Percentiles rank a stretch among this genome's conserved stretches.
Conservation (phyloP, 1,284 basidiomycete species). For the Heliocybe sulcata region DNA sequence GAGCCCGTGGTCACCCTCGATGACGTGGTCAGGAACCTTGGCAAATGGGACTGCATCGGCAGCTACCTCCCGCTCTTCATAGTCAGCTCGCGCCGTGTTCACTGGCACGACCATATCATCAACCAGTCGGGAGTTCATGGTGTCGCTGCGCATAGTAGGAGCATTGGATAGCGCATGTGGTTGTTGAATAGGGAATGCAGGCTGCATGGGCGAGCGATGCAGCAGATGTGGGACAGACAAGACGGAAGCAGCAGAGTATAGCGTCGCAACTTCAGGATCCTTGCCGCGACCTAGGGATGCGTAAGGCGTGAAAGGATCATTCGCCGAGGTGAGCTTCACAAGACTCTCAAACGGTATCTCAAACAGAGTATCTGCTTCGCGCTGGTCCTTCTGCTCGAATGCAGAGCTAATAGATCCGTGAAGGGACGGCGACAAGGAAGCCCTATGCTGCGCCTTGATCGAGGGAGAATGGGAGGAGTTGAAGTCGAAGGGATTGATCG, state of each 20-base stretch:
- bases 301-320: conserved; percentile 60
- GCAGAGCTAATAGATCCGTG: not conserved
- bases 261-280: conserved; percentile 75
- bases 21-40: conserved; percentile 58
- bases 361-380: conserved; percentile 18
- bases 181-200: conserved; percentile 18
- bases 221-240: conserved; percentile 48
- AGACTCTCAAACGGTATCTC: conserved; percentile 81
- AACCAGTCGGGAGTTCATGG: conserved; percentile 6
- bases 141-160: conserved; percentile 22
- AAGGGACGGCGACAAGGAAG: conserved; percentile 4
- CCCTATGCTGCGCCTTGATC: not conserved
- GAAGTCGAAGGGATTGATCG: conserved; percentile 7
- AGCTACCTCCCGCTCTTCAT: conserved; percentile 77
- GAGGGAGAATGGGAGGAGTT: conserved; percentile 8
- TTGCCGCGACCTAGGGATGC: conserved; percentile 28
- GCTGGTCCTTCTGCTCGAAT: conserved; percentile 5
- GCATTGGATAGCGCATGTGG: conserved; percentile 15
- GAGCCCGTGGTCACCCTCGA: conserved; percentile 77
- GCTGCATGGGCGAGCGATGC: conserved; percentile 26
- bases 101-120: conserved; percentile 15
- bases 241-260: conserved; percentile 78
- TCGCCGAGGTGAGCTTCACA: conserved; percentile 71
- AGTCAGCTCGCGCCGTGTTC: conserved; percentile 45
- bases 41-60: conserved; percentile 70